phyloP scores from a whole-genome alignment of 495 filamentous ascomycete species.

The Collariella sp. region DNA sequence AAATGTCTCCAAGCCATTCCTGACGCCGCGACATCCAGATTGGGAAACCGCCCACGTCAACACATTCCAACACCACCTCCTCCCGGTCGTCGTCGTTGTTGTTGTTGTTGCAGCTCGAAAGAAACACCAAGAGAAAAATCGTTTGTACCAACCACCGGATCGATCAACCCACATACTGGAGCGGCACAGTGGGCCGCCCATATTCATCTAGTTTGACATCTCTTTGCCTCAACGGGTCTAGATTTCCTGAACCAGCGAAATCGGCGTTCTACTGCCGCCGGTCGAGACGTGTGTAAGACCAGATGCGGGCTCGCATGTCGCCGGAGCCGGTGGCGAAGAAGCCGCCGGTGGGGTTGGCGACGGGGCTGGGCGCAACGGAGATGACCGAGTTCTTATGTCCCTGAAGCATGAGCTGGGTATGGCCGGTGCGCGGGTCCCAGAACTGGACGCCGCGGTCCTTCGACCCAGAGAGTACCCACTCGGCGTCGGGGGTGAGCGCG shows the following conservation, averaged over 20 bases:
- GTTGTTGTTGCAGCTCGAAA: not conserved
- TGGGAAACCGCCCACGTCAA: constrained; percentile 3
- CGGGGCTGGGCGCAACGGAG: constrained; percentile 79
- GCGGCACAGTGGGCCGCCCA: too few species aligned
- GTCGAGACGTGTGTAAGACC: constrained; percentile 52
- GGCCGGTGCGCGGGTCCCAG: constrained; percentile 82
- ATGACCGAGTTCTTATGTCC: constrained; percentile 92
- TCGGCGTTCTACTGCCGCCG: not conserved
- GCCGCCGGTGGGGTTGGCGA: constrained; percentile 66
- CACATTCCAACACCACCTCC: not conserved
- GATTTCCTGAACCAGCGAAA: too few species aligned
- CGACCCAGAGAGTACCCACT: constrained; percentile 85
- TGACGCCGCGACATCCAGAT: constrained; percentile 12
- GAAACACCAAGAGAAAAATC: not conserved
- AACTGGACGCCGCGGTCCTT: constrained; percentile 90
- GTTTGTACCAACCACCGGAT: not conserved
- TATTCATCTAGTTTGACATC: too few species aligned
- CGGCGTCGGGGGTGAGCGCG: constrained; percentile 75
- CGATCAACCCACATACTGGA: too few species aligned
- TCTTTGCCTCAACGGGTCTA: not conserved
- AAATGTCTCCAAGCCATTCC: constrained; percentile 9
- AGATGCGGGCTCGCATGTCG: constrained; percentile 86
- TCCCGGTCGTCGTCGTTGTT: not conserved
- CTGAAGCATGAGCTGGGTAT: constrained; percentile 85
- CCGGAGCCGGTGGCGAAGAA: constrained; percentile 83